Base-by-base conservation (phyloP, 345 rosid species). In the Heritiera fomes region DNA sequence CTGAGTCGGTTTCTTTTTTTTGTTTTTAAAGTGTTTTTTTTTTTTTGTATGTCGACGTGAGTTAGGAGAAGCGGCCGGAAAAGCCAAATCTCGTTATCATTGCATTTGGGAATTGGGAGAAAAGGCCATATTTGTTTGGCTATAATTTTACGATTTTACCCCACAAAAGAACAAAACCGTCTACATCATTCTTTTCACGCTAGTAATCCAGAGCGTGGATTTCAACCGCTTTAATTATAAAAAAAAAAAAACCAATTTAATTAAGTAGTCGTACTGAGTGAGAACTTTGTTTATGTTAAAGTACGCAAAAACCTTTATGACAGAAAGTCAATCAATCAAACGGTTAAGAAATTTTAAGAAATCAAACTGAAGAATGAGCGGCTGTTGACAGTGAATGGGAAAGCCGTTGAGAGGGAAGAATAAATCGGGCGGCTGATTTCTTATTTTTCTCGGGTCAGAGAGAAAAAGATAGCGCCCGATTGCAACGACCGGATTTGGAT, bases 21-120 rank as follows among this genome's bases (percentile, higher is more conserved):
- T 23, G 74, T 7, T 70, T 70, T 46, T 73, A 43, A 56, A 13
- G 43, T 59, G 65, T 23, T 23, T 23, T 23, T 23, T 34, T 20
- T 73, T 40, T 40, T 38, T 34, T 20, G 63, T 72, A 49, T 52
- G 76, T 49, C 60, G 12, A 23, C 28, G 28, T 23, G 28, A 23
- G 28, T 23, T 23, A 23, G 28, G 28, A 23, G 75, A 80, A 38
- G 41, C 41, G 82, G 83, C 83, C 80, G 79, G 80, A 75, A 82
- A 80, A 56, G 53, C 67, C 4, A 59, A 75, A 32, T 74, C 65
- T 69, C 28, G 66, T 75, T 62, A 14, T 0, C 28, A 23, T 23
- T 23, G n/a, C 32, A 41, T 40, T 23, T 6, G 15, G 30, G 9
- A 53, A 1, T 6, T 0, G 3, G 6, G 9, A 5, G 2, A 23